Base-by-base conservation (phyloP, 306 rosid genomes). In the Hylodesmum podocarpum region DNA sequence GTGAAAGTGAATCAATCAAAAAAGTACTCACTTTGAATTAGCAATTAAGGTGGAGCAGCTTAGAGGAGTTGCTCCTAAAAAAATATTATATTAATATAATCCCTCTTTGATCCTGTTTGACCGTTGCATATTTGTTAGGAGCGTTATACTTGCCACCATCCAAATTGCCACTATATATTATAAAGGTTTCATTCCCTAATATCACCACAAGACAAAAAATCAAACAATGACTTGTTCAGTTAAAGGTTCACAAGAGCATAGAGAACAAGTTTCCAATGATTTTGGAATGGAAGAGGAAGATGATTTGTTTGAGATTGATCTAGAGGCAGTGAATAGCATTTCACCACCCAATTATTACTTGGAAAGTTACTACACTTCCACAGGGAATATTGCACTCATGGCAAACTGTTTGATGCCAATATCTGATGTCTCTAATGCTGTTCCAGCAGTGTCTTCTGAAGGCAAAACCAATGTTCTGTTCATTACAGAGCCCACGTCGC, bases 381-480 rank as follows among this genome's bases (percentile, higher is more conserved):
- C 84, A 0, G 69, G 82, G 37, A 88, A 78, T 14, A 39, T 50
- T 51, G 97, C 88, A 9, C 94, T 86, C 62, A 79, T 90, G 5
- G 97, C 97, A 4, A 90, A 93, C 72, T 90, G 94, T 66, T 70
- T 93, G 57, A 13, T 90, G 37, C 96, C 94, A 11, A 86, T 83
- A 6, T 81, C 94, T 0, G 86, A 89, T 53, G 33, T 90, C 33
- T 93, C 91, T n/a, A 31, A 79, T 21, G 92, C 94, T 16, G 43
- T 90, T 37, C 97, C 96, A 1, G 84, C 84, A 22, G 66, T 59
- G 40, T 66, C 78, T 11, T 54, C 57, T 51, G 74, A 5, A n/a
- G 81, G 70, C 12, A 40, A 79, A 0, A 78, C 15, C 16, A 76
- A 70, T 22, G 80, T 77, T 70, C 46, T 82, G 3, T 13, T 77